Base-by-base conservation (phyloP, 129 eudicot species). In the Mikania micrantha region DNA sequence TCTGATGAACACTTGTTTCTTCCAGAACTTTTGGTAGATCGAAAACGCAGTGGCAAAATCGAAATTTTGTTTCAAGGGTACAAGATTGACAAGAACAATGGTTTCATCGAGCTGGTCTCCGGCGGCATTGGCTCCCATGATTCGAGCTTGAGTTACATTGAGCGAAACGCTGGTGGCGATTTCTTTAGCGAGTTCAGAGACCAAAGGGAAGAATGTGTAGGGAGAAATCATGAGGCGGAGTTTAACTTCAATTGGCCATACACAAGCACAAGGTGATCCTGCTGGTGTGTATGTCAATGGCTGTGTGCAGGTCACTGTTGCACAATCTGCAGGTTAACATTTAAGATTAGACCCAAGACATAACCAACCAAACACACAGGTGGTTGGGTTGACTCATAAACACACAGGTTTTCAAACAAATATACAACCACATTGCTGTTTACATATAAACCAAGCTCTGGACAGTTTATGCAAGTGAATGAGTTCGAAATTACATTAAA, bases 91-190 rank as follows among this genome's bases (percentile, higher is more conserved):
- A 2, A 84, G 83, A 73, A 90, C 95, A 64, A 78, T 74, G 58
- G 99, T 87, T 79, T 82, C 70, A 60, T 89, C 90, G 8, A 77
- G 91, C 80, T 86, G 85, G 58, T 87, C 88, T 19, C 82, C 84
- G 0, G 93, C 93, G 27, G 88, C 95, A 81, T 94, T 83, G 67
- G 99, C 96, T 78, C 99, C 99, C 87, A 81, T 83, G 45, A 94
- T 83, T 41, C 97, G 88, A 15, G 93, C 93, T 85, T 94, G 99
- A 54, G 88, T 87, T 68, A 54, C 84, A 52, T 90, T 81, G 35
- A 94, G 77, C 9, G 82, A 77, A 53, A 90, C 64, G 27, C 85
- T 42, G 7, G 79, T 66, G 20, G 99, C 78, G 38, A 94, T 83
- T 65, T 89, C 93, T 27, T 72, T 70, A 29, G 97, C 92, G 22